Percentiles rank a stretch among this genome's conserved stretches.
phyloP scores from a whole-genome alignment of 768 basidiomycete genomes.

The Fibroporia radiculosa region DNA sequence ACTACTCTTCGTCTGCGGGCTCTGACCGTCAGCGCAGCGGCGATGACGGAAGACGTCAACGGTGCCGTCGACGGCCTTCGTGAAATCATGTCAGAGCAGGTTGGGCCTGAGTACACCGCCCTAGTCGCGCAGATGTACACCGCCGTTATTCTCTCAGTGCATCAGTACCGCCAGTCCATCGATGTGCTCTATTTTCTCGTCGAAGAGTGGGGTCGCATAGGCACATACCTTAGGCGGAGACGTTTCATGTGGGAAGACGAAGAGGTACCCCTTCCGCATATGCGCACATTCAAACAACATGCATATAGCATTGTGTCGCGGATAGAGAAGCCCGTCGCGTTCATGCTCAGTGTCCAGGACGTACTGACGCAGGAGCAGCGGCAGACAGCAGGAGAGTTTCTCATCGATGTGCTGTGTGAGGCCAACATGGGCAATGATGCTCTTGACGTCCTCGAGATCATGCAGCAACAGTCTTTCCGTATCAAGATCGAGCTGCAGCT shows the following conservation, averaged over 20 bases:
- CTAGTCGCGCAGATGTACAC: constrained; percentile 28
- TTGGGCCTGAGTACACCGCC: neutral
- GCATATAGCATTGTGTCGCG: constrained; percentile 21
- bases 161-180: constrained; percentile 24
- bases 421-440: constrained; percentile 28
- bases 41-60: constrained; percentile 30
- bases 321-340: constrained; percentile 25
- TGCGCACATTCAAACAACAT: constrained; percentile 21
- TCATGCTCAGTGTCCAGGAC: constrained; percentile 16
- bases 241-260: constrained; percentile 8
- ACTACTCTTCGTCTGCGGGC: constrained; percentile 19
- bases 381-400: constrained; percentile 28
- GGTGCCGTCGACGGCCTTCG: constrained; percentile 25
- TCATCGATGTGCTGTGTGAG: constrained; percentile 34
- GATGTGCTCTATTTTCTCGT: constrained; percentile 33
- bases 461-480: constrained; percentile 29
- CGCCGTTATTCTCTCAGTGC: constrained; percentile 29
- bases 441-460: constrained; percentile 31
- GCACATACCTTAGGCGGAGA: constrained; percentile 15
- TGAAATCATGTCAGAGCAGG: constrained; percentile 14
- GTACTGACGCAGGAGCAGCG: constrained; percentile 23
- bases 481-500: constrained; percentile 25
- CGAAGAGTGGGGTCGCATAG: constrained; percentile 29
- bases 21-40: constrained; percentile 25
- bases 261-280: neutral